Evolutionary conservation across 768 basidiomycete species (phyloP).

Genomic region (Mycena haematopus): DNA sequence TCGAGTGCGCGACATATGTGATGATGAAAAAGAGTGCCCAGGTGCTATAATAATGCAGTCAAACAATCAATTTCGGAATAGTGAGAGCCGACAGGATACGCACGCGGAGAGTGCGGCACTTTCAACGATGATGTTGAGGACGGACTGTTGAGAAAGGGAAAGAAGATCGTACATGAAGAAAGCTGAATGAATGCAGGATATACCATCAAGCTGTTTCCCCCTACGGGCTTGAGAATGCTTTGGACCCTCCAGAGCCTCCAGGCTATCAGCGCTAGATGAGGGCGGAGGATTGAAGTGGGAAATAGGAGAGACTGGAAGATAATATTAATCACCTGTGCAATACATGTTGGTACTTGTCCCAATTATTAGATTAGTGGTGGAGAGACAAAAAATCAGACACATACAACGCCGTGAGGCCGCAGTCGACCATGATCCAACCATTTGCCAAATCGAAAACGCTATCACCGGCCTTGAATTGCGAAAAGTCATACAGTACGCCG

Average conservation of each 20-base stretch:
- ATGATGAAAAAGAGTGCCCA: constrained; percentile 18
- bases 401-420: constrained; percentile 8
- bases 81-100: no score
- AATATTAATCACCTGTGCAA: constrained; percentile 11
- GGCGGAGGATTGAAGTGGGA: background rate
- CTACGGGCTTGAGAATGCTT: background rate
- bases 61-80: no score
- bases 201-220: background rate
- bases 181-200: background rate
- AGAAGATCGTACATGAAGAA: background rate
- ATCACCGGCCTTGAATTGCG: constrained; percentile 3
- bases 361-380: no score
- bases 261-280: background rate
- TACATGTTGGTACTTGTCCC: constrained; percentile 10
- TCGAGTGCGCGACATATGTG: constrained; percentile 2
- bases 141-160: background rate
- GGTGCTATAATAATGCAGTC: background rate
- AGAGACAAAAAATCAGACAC: background rate
- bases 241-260: constrained; percentile 19
- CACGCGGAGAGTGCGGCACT: constrained; percentile 13
- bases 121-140: constrained; percentile 10
- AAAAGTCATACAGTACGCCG: constrained; percentile 5
- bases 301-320: background rate
- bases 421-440: constrained; percentile 17
- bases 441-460: constrained; percentile 3